These are phyloP conservation scores for Talaromyces sp. DNA, from an alignment of 2,329 filamentous ascomycete species.

Conservation along the genomic window DNA sequence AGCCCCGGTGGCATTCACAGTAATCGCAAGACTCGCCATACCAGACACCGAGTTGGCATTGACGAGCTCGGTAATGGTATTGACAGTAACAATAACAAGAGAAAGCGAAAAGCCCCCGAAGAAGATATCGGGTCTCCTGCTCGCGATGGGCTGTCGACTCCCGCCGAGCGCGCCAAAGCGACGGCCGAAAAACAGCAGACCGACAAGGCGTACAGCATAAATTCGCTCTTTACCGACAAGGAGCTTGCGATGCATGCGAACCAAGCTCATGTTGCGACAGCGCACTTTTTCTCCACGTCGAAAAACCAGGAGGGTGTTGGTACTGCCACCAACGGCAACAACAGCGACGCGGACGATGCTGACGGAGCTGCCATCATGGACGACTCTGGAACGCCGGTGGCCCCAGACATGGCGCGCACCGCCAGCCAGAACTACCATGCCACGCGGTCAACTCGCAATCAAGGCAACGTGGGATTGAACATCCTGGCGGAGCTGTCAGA, in stretches of 20 bases:
- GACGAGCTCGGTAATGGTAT: conserved; percentile 48
- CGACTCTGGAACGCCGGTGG: conserved; percentile 36
- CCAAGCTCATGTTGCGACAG: conserved; percentile 54
- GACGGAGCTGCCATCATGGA: conserved; percentile 37
- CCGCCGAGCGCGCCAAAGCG: conserved; percentile 49
- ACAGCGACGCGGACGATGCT: conserved; percentile 36
- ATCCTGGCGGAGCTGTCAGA: conserved; percentile 53
- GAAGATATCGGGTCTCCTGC: conserved; percentile 56
- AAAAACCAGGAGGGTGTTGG: conserved; percentile 35
- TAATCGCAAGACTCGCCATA: conserved; percentile 59
- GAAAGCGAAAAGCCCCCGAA: conserved; percentile 53
- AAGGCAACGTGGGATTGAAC: conserved; percentile 48
- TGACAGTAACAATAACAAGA: conserved; percentile 44
- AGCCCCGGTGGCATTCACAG: conserved; percentile 57
- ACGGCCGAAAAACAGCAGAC: conserved; percentile 53
- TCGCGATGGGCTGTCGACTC: conserved; percentile 44
- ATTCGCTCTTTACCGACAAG: conserved; percentile 63
- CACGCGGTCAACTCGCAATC: conserved; percentile 49
- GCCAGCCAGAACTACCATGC: conserved; percentile 52
- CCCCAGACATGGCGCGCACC: conserved; percentile 57
- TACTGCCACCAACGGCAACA: conserved; percentile 34
- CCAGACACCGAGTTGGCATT: conserved; percentile 52
- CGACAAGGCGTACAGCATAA: conserved; percentile 55
- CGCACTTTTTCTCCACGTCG: conserved; percentile 55
- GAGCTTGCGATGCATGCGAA: conserved; percentile 59